Base-by-base conservation (phyloP, 148 eudicot species). In the Fallopia convolvulus region DNA sequence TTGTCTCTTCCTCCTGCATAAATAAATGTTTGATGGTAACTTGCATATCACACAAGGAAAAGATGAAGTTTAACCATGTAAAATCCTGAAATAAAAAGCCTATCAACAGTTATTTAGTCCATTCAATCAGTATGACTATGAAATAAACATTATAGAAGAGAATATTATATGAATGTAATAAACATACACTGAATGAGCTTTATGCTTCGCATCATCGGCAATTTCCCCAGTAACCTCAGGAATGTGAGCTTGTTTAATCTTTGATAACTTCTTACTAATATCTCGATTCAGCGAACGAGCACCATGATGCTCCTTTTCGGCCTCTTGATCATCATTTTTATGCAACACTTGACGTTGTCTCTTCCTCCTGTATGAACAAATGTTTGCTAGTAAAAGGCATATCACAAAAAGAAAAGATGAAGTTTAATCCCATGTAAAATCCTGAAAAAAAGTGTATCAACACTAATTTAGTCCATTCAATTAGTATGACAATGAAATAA, bases 1-100 rank as follows among this genome's bases (percentile, higher is more conserved):
- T 10, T 61, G 87, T 81, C 85, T 89, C 85, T 90, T 94, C 80
- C 77, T 84, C 84, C 97, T 92, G 82, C 76, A 41, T 77, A 63
- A 23, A 42, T 9, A 30, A 21, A 77, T 4, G 48, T 32, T 23
- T 23, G 21, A 32, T 18, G 20, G 26, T 26, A 26, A 61, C 15
- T 61, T 26, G 36, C 66, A 60, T 21, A 60, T 23, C 14, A 60
- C 23, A 23, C 26, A 21, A 26, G 30, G 5, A 26, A 61, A 61
- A 26, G 36, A 61, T 52, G 7, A 61, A 10, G 23, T 61, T 61
- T 9, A 61, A 23, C 70, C 6, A 61, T 61, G 70, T 61, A 61
- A 61, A 61, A 21, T 30, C 39, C 68, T 61, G 68, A 30, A 61
- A 26, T n/a, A 50, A 15, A 50, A 50, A 15, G n/a, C n/a, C 0